Evolutionary conservation across 805 yeast genomes (phyloP).

Genomic region (Candida multigemmis): DNA sequence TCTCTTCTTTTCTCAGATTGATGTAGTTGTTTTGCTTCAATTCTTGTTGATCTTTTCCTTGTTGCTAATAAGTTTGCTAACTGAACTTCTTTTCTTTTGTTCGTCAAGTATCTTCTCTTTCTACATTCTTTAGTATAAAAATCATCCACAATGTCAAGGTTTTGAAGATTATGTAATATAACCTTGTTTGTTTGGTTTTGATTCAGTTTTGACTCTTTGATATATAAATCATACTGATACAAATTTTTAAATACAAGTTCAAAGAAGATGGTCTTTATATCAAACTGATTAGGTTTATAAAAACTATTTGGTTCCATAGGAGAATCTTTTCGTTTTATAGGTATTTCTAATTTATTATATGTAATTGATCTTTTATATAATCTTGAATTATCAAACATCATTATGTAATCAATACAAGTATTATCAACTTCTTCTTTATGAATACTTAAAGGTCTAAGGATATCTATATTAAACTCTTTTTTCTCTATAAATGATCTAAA

Average conservation of each 20-base stretch:
- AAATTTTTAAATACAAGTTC: conserved; percentile 22
- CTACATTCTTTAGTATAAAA: conserved; percentile 29
- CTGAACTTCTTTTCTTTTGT: conserved; percentile 54
- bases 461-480: conserved; percentile 12
- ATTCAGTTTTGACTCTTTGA: conserved; percentile 11
- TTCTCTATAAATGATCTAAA: conserved; percentile 43
- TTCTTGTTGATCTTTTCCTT: conserved; percentile 65
- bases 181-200: no score
- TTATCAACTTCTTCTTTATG: conserved; percentile 5
- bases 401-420: conserved; percentile 18
- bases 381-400: conserved; percentile 42
- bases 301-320: conserved; percentile 22
- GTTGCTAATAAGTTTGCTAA: conserved; percentile 55
- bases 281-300: conserved; percentile 20
- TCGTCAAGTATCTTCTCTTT: conserved; percentile 44
- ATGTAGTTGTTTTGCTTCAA: conserved; percentile 52
- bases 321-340: conserved; percentile 23
- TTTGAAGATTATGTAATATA: conserved; percentile 2
- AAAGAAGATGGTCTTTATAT: conserved; percentile 16
- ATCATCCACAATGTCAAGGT: conserved; percentile 4
- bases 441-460: conserved; percentile 2
- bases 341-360: conserved; percentile 18
- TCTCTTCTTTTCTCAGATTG: conserved; percentile 45
- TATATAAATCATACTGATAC: conserved; percentile 16
- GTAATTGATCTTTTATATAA: conserved; percentile 31